Percentiles rank a stretch among this genome's conserved stretches.
phyloP scores from a whole-genome alignment of 2,329 filamentous ascomycete genomes.

The Phialophora macrospora region DNA sequence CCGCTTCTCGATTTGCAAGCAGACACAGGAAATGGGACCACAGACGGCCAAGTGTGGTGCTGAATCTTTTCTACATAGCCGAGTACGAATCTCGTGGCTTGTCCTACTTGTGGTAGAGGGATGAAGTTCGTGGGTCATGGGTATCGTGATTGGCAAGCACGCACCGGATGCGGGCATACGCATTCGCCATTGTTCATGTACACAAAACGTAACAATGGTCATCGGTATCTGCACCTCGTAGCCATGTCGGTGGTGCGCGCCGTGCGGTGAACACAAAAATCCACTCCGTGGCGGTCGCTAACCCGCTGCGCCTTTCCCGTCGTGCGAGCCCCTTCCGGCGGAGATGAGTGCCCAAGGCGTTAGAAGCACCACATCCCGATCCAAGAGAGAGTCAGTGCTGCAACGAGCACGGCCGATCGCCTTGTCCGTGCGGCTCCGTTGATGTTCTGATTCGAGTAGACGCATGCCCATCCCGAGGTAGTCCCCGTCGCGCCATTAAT shows the following conservation, averaged over 20 bases:
- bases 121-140: conserved; percentile 10
- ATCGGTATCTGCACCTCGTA: conserved; percentile 1
- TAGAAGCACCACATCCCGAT: conserved; percentile 10
- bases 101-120: background rate
- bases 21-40: background rate
- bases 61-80: conserved; percentile 15
- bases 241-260: background rate
- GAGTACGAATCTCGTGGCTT: conserved; percentile 12
- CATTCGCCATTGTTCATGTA: background rate
- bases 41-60: background rate
- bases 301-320: background rate
- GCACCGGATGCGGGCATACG: background rate
- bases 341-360: background rate
- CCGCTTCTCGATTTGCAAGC: conserved; percentile 2
- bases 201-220: background rate
- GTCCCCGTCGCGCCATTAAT: conserved; percentile 18
- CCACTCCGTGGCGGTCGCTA: background rate
- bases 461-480: conserved; percentile 33
- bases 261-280: background rate
- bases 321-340: background rate
- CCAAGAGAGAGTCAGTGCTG: conserved; percentile 5
- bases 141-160: conserved; percentile 11
- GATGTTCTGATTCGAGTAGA: conserved; percentile 27
- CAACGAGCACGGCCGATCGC: conserved; percentile 4
- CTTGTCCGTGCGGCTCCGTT: conserved; percentile 1